phyloP scores from a whole-genome alignment of 257 asterid genomes.

The Ocimum tenuiflorum region DNA sequence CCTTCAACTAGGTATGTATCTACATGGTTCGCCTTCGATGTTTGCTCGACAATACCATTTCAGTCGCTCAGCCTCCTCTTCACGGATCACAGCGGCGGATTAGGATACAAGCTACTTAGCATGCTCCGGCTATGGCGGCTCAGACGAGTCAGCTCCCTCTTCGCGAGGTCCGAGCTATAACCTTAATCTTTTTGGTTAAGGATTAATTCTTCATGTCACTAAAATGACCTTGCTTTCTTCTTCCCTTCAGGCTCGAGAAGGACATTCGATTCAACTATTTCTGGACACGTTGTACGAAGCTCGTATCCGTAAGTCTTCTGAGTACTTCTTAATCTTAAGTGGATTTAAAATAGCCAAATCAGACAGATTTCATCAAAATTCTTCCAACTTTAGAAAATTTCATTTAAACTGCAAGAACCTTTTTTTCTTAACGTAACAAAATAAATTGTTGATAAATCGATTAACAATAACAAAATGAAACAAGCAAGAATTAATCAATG shows the following conservation, averaged over 20 bases:
- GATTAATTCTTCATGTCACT: background rate
- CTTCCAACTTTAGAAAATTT: too few species aligned
- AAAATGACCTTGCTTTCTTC: constrained; percentile 2
- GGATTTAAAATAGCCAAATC: too few species aligned
- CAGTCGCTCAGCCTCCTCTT: constrained; percentile 58
- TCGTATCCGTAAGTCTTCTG: constrained; percentile 59
- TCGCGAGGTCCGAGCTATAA: constrained; percentile 52
- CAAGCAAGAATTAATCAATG: too few species aligned
- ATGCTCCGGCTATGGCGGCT: constrained; percentile 97
- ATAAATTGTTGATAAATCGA: too few species aligned
- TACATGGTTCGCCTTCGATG: constrained; percentile 75
- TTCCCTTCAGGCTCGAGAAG: constrained; percentile 65
- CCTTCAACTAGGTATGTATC: constrained; percentile 54
- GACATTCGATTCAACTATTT: constrained; percentile 86
- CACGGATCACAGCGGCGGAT: constrained; percentile 59
- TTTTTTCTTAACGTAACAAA: too few species aligned
- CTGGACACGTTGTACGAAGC: constrained; percentile 86
- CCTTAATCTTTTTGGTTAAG: too few species aligned
- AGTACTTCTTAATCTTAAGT: too few species aligned
- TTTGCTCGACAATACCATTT: constrained; percentile 76
- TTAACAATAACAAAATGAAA: too few species aligned
- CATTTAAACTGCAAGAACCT: too few species aligned
- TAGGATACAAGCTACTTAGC: constrained; percentile 61
- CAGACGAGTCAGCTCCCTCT: constrained; percentile 77
- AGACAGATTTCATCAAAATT: too few species aligned